A percentile compares a stretch with the other conserved stretches of the same genome.
Conservation (phyloP, 495 filamentous ascomycete genomes). For the Podospora australis region DNA sequence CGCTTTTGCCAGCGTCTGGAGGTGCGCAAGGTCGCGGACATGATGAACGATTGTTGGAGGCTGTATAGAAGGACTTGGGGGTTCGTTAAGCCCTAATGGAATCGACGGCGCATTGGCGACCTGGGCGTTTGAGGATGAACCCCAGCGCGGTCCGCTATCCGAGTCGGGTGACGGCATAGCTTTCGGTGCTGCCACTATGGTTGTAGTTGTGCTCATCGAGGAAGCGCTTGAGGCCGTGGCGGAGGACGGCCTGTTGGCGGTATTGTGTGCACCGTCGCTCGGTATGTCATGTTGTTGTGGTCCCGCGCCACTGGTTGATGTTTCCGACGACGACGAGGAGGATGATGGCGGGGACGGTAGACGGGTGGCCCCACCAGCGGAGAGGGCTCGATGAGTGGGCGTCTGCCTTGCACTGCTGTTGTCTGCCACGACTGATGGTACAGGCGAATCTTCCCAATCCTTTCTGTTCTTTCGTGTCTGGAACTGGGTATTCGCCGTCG, state of each 20-base stretch:
- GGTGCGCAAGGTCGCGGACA: slow-evolving; percentile 79
- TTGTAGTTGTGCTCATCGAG: slow-evolving; percentile 27
- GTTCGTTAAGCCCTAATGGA: slow-evolving; percentile 3
- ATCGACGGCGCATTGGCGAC: slow-evolving; percentile 14
- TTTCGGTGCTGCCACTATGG: slow-evolving; percentile 21
- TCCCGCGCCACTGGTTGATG: slow-evolving; percentile 29
- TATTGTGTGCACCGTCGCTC: slow-evolving; percentile 20
- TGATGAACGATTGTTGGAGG: slow-evolving; percentile 55
- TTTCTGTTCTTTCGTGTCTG: slow-evolving; percentile 7
- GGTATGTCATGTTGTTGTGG: slow-evolving; percentile 34
- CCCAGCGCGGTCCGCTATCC: slow-evolving; percentile 23
- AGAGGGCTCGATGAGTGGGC: slow-evolving; percentile 15
- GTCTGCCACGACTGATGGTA: not conserved
- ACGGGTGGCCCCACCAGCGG: slow-evolving; percentile 31
- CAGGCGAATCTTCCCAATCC: slow-evolving; percentile 16
- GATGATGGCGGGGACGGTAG: slow-evolving; percentile 45
- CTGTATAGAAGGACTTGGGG: slow-evolving; percentile 17
- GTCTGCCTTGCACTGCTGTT: slow-evolving; percentile 5
- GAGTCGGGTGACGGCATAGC: slow-evolving; percentile 60
- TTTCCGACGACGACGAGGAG: slow-evolving; percentile 37
- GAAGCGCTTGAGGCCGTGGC: slow-evolving; percentile 41
- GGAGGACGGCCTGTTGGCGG: slow-evolving; percentile 27
- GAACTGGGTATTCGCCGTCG: slow-evolving; percentile 18
- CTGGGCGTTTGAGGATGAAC: slow-evolving; percentile 8
- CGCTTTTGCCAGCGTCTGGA: slow-evolving; percentile 79